These are phyloP conservation scores for Penicillium sp. DNA, from an alignment of 2,329 filamentous ascomycete genomes.

Conservation along the genomic window DNA sequence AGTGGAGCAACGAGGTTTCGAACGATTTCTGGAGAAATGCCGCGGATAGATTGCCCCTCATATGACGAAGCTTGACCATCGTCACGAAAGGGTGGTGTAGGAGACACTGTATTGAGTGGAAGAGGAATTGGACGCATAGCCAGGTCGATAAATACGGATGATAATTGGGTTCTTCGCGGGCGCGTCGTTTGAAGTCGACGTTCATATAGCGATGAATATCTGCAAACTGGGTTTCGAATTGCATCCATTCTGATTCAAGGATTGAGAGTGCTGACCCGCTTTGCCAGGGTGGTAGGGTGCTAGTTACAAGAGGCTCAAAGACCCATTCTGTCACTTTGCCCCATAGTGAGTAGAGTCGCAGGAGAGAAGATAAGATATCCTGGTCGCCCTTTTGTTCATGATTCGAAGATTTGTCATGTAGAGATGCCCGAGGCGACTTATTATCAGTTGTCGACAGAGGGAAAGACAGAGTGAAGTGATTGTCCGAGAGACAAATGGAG, in stretches of 20 bases:
- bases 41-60: constrained; percentile 23
- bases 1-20: constrained; percentile 29
- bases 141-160: constrained; percentile 26
- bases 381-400: constrained; percentile 22
- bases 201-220: constrained; percentile 29
- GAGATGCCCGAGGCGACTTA: neutral
- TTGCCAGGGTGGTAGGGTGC: constrained; percentile 23
- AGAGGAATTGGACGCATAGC: constrained; percentile 29
- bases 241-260: constrained; percentile 28
- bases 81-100: constrained; percentile 30
- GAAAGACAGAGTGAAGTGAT: constrained; percentile 25
- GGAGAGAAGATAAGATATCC: constrained; percentile 22
- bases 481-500: constrained; percentile 25
- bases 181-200: constrained; percentile 26
- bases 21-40: constrained; percentile 31
- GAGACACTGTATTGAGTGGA: constrained; percentile 26
- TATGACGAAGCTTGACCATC: constrained; percentile 28
- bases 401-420: constrained; percentile 17
- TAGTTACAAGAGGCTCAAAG: constrained; percentile 20
- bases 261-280: constrained; percentile 24
- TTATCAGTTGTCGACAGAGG: constrained; percentile 5
- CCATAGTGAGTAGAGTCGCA: constrained; percentile 26
- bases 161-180: constrained; percentile 22
- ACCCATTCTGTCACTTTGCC: constrained; percentile 28
- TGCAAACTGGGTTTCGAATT: constrained; percentile 29